A percentile compares a stretch with the other conserved stretches of the same genome.
These are phyloP conservation scores for Cryptococcus amylolentus DNA, from an alignment of 1,284 basidiomycete species.

Conservation along the genomic window DNA sequence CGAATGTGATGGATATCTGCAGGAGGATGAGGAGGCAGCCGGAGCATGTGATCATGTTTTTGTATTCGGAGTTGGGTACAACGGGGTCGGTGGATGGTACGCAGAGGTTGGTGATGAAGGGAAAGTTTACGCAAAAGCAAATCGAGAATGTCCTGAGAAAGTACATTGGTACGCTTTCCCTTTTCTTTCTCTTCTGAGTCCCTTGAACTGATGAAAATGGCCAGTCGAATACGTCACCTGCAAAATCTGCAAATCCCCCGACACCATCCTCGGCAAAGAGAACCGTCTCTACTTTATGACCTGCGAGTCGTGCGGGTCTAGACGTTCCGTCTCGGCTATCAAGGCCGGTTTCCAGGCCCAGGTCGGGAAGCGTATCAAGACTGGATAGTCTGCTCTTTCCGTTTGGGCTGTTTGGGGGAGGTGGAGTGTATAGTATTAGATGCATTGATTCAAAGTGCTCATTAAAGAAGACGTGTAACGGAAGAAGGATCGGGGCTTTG, in stretches of 20 bases:
- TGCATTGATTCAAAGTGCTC: too few species aligned
- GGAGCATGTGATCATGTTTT: constrained; percentile 97
- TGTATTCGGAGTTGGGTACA: constrained; percentile 98
- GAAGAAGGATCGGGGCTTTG: too few species aligned
- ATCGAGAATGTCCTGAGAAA: constrained; percentile 95
- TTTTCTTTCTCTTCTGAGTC: neutral
- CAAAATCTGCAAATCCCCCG: constrained; percentile 98
- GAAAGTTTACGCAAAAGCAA: constrained; percentile 97
- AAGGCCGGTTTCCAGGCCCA: constrained; percentile 99
- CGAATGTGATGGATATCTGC: constrained; percentile 96
- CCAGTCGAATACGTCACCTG: constrained; percentile 98
- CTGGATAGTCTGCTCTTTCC: constrained; percentile 12
- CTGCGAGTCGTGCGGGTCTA: constrained; percentile 89
- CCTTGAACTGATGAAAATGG: neutral
- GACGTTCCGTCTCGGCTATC: constrained; percentile 88
- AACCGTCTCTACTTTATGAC: constrained; percentile 99
- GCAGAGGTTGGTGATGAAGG: constrained; percentile 91
- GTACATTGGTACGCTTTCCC: constrained; percentile 74
- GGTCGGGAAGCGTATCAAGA: constrained; percentile 62
- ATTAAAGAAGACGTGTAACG: too few species aligned
- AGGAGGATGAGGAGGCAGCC: constrained; percentile 97
- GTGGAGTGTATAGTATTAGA: too few species aligned
- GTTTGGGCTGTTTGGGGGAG: neutral
- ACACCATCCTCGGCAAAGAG: constrained; percentile 93
- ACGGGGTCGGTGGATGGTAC: constrained; percentile 92